Percentiles rank a stretch among this genome's conserved stretches.
Evolutionary conservation across 352 stramenopile genomes (phyloP).

Genomic region (Peronospora belbahrii): DNA sequence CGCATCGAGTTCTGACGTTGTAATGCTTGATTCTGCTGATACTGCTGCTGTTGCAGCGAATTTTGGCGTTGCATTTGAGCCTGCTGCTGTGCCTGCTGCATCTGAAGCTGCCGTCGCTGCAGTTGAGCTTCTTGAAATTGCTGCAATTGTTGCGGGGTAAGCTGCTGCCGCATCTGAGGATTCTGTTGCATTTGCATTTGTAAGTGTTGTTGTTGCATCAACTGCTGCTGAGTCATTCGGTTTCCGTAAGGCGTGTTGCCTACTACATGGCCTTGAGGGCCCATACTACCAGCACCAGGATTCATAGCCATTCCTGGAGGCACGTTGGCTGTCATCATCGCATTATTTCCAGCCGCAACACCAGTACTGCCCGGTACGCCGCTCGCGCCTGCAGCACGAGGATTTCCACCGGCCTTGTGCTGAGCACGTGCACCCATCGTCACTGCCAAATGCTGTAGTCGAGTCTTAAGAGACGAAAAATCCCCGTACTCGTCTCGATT

Average conservation of each 20-base stretch:
- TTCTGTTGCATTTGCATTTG: slow-evolving; percentile 82
- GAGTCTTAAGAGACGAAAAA: slow-evolving; percentile 92
- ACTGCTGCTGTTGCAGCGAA: slow-evolving; percentile 48
- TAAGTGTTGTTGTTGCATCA: slow-evolving; percentile 67
- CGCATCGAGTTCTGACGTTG: slow-evolving; percentile 50
- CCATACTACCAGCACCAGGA: slow-evolving; percentile 41
- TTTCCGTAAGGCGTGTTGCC: slow-evolving; percentile 67
- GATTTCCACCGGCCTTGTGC: slow-evolving; percentile 58
- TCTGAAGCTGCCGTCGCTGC: slow-evolving; percentile 63
- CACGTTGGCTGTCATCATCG: slow-evolving; percentile 40
- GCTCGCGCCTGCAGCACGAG: slow-evolving; percentile 31
- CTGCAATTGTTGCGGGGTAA: slow-evolving; percentile 74
- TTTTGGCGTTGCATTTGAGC: slow-evolving; percentile 56
- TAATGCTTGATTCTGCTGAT: slow-evolving; percentile 39
- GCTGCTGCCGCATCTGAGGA: slow-evolving; percentile 70
- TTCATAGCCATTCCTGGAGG: slow-evolving; percentile 48
- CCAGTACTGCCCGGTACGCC: slow-evolving; percentile 21
- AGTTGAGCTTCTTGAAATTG: slow-evolving; percentile 68
- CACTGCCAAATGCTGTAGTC: slow-evolving; percentile 93
- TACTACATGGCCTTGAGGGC: slow-evolving; percentile 48
- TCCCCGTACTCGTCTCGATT: slow-evolving; percentile 95
- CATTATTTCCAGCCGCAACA: slow-evolving; percentile 21
- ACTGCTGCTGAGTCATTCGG: slow-evolving; percentile 76
- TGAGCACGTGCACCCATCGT: slow-evolving; percentile 81
- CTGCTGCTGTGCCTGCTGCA: slow-evolving; percentile 51